Evolutionary conservation across 2,329 filamentous ascomycete species (phyloP).

Genomic region (Fusarium torreyae): DNA sequence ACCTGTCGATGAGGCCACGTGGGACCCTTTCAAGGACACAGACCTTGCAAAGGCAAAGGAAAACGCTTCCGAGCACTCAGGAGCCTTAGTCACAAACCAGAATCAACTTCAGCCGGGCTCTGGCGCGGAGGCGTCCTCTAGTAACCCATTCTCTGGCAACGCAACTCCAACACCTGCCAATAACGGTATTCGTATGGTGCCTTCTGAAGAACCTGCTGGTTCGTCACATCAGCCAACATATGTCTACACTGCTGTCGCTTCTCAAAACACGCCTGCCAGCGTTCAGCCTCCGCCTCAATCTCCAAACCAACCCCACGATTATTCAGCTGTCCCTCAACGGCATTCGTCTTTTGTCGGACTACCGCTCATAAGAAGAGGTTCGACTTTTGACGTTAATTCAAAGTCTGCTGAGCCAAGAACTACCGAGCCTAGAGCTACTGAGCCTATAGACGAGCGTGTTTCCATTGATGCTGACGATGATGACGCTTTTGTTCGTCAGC

Average conservation of each 20-base stretch:
- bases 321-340: slow-evolving; percentile 55
- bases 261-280: slow-evolving; percentile 1
- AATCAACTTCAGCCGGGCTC: slow-evolving; percentile 12
- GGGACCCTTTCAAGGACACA: slow-evolving; percentile 45
- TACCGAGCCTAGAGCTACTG: slow-evolving; percentile 55
- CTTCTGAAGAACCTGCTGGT: slow-evolving; percentile 26
- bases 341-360: slow-evolving; percentile 69
- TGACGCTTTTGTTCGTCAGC: slow-evolving; percentile 31
- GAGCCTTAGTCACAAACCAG: slow-evolving; percentile 16
- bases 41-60: slow-evolving; percentile 30
- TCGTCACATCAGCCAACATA: slow-evolving; percentile 22
- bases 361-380: slow-evolving; percentile 71
- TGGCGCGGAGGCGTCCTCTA: slow-evolving; percentile 16
- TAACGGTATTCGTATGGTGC: slow-evolving; percentile 45
- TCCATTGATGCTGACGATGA: slow-evolving; percentile 53
- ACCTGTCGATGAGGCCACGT: slow-evolving; percentile 39
- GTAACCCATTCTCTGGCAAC: slow-evolving; percentile 28
- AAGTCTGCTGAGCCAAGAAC: slow-evolving; percentile 53
- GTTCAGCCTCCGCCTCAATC: slow-evolving; percentile 27
- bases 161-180: slow-evolving; percentile 31
- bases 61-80: slow-evolving; percentile 29
- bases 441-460: slow-evolving; percentile 54
- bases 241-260: slow-evolving; percentile 11
- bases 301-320: slow-evolving; percentile 18
- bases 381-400: slow-evolving; percentile 65